A percentile compares a stretch with the other conserved stretches of the same genome.
Evolutionary conservation across 129 eudicot genomes (phyloP).

Genomic region (Erigeron canadensis): DNA sequence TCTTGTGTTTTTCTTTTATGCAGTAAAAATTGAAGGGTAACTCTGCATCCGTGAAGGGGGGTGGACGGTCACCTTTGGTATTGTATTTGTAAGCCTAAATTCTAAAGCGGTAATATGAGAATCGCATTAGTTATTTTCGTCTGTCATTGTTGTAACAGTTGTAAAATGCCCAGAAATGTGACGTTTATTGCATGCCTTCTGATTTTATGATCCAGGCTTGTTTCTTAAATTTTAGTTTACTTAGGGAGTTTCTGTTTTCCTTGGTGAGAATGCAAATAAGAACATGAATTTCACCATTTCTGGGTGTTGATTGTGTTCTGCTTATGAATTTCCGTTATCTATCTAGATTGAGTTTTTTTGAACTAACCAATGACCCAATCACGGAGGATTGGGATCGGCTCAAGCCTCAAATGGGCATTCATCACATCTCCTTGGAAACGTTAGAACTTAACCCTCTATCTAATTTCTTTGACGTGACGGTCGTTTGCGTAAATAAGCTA

Average conservation of each 20-base stretch:
- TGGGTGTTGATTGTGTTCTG: neutral
- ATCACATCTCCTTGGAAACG: neutral
- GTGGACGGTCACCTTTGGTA: conserved; percentile 26
- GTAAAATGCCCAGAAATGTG: conserved; percentile 31
- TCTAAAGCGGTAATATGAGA: conserved; percentile 31
- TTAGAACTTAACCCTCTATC: neutral
- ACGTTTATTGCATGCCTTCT: conserved; percentile 20
- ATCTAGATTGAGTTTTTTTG: neutral
- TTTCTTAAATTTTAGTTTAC: conserved; percentile 22
- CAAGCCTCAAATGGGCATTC: neutral
- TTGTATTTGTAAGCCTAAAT: conserved; percentile 32
- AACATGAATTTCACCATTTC: conserved; percentile 18
- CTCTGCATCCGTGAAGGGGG: conserved; percentile 22
- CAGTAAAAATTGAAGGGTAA: conserved; percentile 32
- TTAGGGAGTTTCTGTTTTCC: conserved; percentile 19
- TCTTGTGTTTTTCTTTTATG: conserved; percentile 3
- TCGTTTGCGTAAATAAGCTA: too few species aligned
- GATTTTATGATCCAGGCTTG: conserved; percentile 25
- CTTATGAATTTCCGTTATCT: too few species aligned
- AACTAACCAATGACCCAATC: neutral
- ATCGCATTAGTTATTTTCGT: conserved; percentile 30
- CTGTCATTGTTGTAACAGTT: conserved; percentile 23
- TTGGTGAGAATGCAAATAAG: conserved; percentile 36
- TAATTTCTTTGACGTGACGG: too few species aligned
- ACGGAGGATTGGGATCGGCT: neutral